Conservation (phyloP, 768 basidiomycete genomes). For the Austroboletus festivus region DNA sequence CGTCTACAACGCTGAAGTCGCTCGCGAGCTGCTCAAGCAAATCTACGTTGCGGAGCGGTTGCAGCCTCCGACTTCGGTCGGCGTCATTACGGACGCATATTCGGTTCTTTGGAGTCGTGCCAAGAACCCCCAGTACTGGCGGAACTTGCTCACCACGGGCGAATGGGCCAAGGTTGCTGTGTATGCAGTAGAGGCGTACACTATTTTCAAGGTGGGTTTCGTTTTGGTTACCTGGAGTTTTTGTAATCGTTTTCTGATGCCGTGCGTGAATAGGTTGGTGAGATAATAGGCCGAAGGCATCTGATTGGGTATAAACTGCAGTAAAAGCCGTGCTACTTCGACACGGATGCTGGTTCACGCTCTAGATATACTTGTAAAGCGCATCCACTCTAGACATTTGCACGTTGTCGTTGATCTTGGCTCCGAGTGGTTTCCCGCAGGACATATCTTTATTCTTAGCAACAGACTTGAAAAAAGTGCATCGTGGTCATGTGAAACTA, state of each 20-base stretch:
- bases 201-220: constrained; percentile 76
- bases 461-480: too few species aligned
- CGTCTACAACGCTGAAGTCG: constrained; percentile 74
- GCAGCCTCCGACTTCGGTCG: constrained; percentile 58
- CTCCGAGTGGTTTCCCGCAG: too few species aligned
- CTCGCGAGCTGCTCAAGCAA: constrained; percentile 71
- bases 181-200: constrained; percentile 84
- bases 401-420: background rate
- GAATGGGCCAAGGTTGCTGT: constrained; percentile 66
- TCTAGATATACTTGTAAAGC: background rate
- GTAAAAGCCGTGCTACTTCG: constrained; percentile 27
- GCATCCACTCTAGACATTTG: background rate
- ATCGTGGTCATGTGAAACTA: too few species aligned
- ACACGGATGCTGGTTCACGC: background rate
- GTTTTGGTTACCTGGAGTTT: background rate
- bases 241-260: background rate
- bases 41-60: constrained; percentile 65
- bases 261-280: constrained; percentile 59
- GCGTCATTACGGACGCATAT: constrained; percentile 57
- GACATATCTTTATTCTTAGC: too few species aligned
- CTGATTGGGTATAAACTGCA: constrained; percentile 75
- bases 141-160: constrained; percentile 55
- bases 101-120: constrained; percentile 62
- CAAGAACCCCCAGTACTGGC: constrained; percentile 57
- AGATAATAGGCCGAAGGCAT: constrained; percentile 80